Percentiles rank a stretch among this genome's conserved stretches.
Conservation (phyloP, 192 early-diverging fungal species). For the Entomortierella chlamydospora region DNA sequence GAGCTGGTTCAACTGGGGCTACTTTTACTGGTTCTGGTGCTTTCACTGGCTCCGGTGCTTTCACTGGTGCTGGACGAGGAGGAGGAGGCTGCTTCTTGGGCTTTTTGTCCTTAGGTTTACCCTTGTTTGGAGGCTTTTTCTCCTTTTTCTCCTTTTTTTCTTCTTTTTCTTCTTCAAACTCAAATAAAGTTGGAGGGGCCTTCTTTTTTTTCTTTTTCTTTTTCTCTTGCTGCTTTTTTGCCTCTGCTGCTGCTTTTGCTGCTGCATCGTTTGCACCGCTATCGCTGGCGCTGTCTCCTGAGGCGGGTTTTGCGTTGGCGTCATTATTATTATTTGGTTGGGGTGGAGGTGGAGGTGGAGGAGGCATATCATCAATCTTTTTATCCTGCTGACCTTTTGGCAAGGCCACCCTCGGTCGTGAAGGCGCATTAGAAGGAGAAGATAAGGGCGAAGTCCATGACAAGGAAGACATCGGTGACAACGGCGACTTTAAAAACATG, state of each 20-base stretch:
- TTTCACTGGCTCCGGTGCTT: too few species aligned
- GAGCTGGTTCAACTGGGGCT: neutral
- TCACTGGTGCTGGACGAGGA: neutral
- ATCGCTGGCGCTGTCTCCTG: neutral
- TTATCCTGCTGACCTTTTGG: slow-evolving; percentile 1
- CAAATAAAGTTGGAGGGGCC: slow-evolving; percentile 36
- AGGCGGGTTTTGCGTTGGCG: too few species aligned
- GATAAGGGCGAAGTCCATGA: neutral
- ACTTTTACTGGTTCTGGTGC: neutral
- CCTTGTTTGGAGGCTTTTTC: neutral
- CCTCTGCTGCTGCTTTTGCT: slow-evolving; percentile 5
- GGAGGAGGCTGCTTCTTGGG: slow-evolving; percentile 1
- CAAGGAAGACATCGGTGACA: slow-evolving; percentile 5
- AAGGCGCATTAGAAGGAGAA: neutral
- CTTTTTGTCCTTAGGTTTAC: slow-evolving; percentile 2
- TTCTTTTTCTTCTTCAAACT: slow-evolving; percentile 31
- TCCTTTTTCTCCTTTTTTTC: slow-evolving; percentile 35
- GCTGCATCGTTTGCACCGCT: neutral
- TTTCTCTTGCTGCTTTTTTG: slow-evolving; percentile 27
- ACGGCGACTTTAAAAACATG: slow-evolving; percentile 34
- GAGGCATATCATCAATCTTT: neutral
- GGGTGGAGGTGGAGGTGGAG: slow-evolving; percentile 1
- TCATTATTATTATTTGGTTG: too few species aligned
- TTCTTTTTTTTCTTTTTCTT: slow-evolving; percentile 42
- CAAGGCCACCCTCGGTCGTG: neutral